Conservation (phyloP, 1,139 yeast species). For the Hemisphaericaspora xylofermentans region DNA sequence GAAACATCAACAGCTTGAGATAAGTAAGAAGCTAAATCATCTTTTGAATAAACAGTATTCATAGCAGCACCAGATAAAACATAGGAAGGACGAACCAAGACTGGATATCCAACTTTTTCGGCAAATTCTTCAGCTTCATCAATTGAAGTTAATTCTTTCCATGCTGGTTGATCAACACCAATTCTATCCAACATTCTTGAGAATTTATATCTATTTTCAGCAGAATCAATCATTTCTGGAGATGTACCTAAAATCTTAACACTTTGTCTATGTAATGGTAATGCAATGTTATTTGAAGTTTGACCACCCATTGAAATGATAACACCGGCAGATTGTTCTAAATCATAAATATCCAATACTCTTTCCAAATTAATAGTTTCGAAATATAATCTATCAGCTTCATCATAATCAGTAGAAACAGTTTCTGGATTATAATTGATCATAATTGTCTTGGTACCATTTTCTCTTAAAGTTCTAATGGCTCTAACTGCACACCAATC, state of each 20-base stretch:
- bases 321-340: constrained; percentile 90
- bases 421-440: constrained; percentile 98
- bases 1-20: constrained; percentile 96
- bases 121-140: constrained; percentile 95
- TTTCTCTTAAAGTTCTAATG: constrained; percentile 87
- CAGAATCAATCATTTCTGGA: constrained; percentile 97
- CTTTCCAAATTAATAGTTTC: constrained; percentile 95
- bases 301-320: constrained; percentile 99
- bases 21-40: constrained; percentile 84
- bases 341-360: constrained; percentile 91
- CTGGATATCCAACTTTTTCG: constrained; percentile 89
- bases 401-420: constrained; percentile 96
- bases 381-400: constrained; percentile 94
- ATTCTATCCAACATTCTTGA: constrained; percentile 96
- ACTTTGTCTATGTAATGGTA: constrained; percentile 89
- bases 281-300: constrained; percentile 94
- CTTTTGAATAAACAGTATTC: constrained; percentile 92
- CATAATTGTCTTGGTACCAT: constrained; percentile 91
- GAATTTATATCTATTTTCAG: constrained; percentile 97
- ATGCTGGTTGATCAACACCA: constrained; percentile 98
- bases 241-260: constrained; percentile 96
- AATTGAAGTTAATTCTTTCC: constrained; percentile 95
- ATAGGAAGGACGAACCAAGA: constrained; percentile 95
- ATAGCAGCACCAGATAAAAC: constrained; percentile 98
- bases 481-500: constrained; percentile 98